Base-by-base conservation (phyloP, 2,329 filamentous ascomycete genomes). In the Pseudogymnoascus destructans region DNA sequence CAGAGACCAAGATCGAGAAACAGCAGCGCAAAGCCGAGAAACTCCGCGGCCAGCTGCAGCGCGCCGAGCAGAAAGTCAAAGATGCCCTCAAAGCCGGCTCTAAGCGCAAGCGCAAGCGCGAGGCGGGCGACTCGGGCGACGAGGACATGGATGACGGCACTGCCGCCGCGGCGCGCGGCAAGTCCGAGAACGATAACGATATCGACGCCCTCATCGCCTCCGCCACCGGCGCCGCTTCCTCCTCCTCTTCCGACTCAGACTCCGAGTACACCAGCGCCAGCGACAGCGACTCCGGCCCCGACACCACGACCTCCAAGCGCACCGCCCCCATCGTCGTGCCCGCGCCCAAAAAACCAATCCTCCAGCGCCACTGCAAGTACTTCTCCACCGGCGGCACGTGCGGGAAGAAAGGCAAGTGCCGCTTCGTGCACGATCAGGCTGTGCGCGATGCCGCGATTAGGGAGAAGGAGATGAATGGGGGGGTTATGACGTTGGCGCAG, bases 341-440 rank as follows among this genome's bases (percentile, higher is more conserved):
- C 59, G 72, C 78, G 63, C 71, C 78, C 63, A 75, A 79, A 69
- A 76, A 78, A 67, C 81, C 81, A 55, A 81, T 85, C 65, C 76
- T 82, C 40, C 77, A 79, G 56, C 81, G 79, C 63, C 82, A 85
- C 66, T 86, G 82, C 79, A 86, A 86, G 71, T 86, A 86, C 70
- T 86, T 79, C 68, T 83, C 82, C 36, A 85, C 82, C 57, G 82
- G 82, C 63, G 82, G 82, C 61, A 82, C 76, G 59, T 86, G 82
- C 71, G 82, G 82, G 57, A 86, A 86, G 77, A 84, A 84, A 78
- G 80, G 81, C 80, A 85, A 85, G 81, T 86, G 82, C 74, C 82
- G 82, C 72, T 86, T 86, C 72, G 80, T 84, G 63, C 82, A 86
- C 69, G 82, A 86, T 67, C 76, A 78, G 15, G 77, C 79, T 62